These are phyloP conservation scores for Pseudogymnoascus sp. DNA, from an alignment of 2,329 filamentous ascomycete species.

Conservation along the genomic window DNA sequence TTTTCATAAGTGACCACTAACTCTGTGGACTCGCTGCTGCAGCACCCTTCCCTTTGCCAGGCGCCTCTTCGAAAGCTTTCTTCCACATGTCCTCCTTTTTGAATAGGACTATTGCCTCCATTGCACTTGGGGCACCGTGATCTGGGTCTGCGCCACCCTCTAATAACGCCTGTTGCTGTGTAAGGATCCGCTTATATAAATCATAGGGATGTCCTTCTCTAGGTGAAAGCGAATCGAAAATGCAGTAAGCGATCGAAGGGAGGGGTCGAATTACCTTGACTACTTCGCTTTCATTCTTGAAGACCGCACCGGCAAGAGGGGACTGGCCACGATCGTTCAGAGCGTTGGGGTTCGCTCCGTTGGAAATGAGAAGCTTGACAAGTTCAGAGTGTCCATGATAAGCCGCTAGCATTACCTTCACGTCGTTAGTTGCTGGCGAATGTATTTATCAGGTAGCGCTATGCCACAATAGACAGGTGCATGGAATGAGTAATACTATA, in stretches of 20 bases:
- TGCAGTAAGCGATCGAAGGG: not conserved
- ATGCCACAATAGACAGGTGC: not conserved
- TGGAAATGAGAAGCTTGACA: constrained; percentile 51
- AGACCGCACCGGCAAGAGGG: constrained; percentile 63
- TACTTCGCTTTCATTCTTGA: constrained; percentile 61
- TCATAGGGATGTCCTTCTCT: not conserved
- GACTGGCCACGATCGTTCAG: constrained; percentile 64
- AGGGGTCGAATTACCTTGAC: constrained; percentile 40
- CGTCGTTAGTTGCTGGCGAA: not conserved
- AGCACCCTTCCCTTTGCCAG: constrained; percentile 39
- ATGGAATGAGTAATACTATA: not conserved
- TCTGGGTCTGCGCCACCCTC: constrained; percentile 49
- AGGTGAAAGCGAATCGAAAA: not conserved
- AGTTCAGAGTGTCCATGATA: constrained; percentile 61
- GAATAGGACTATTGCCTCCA: constrained; percentile 44
- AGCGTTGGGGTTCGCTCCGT: constrained; percentile 60
- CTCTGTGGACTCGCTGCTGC: not conserved
- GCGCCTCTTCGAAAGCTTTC: constrained; percentile 41
- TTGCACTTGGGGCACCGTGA: constrained; percentile 42
- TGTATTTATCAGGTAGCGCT: not conserved
- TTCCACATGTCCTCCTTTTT: constrained; percentile 46
- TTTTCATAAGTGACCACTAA: not conserved
- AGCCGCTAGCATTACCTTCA: constrained; percentile 62
- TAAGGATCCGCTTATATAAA: constrained; percentile 12
- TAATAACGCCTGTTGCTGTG: constrained; percentile 31